Evolutionary conservation across 2,329 filamentous ascomycete species (phyloP).

Genomic region (Ascocoryne sarcoides): DNA sequence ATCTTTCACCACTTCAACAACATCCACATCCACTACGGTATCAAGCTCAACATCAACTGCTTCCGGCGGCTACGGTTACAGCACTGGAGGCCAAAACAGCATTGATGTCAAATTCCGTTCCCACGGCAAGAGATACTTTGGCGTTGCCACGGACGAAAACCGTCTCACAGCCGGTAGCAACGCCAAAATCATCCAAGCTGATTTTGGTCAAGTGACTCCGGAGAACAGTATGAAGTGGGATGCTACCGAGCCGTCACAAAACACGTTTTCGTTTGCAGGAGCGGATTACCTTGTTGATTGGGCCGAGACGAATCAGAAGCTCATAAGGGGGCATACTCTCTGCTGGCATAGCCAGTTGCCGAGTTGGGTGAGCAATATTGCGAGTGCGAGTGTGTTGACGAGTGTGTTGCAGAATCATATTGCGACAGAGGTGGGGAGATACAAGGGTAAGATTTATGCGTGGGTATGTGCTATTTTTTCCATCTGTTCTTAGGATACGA

Average conservation of each 20-base stretch:
- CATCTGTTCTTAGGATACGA: too few species aligned
- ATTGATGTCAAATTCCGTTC: slow-evolving; percentile 49
- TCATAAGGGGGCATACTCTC: slow-evolving; percentile 58
- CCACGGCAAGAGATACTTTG: slow-evolving; percentile 58
- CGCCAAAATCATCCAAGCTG: slow-evolving; percentile 46
- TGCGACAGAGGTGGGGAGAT: slow-evolving; percentile 46
- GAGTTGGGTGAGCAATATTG: slow-evolving; percentile 48
- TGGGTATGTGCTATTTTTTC: slow-evolving; percentile 30
- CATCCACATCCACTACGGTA: slow-evolving; percentile 8
- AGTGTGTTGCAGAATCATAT: slow-evolving; percentile 52
- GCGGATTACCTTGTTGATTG: slow-evolving; percentile 54
- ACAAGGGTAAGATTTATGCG: slow-evolving; percentile 53
- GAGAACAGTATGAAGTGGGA: slow-evolving; percentile 70
- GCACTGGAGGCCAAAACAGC: slow-evolving; percentile 1
- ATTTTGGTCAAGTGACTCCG: slow-evolving; percentile 57
- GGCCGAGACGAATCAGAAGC: slow-evolving; percentile 45
- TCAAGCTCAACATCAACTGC: background rate
- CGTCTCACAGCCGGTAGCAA: slow-evolving; percentile 41
- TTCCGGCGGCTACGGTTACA: slow-evolving; percentile 6
- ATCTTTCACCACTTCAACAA: slow-evolving; percentile 7
- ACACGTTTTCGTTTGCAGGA: slow-evolving; percentile 43
- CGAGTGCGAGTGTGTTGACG: slow-evolving; percentile 41
- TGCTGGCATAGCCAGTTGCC: slow-evolving; percentile 58
- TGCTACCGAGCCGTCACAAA: slow-evolving; percentile 34
- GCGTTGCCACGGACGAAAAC: slow-evolving; percentile 46